These are phyloP conservation scores for Claviceps humidiphila DNA, from an alignment of 2,329 filamentous ascomycete genomes.

Conservation along the genomic window DNA sequence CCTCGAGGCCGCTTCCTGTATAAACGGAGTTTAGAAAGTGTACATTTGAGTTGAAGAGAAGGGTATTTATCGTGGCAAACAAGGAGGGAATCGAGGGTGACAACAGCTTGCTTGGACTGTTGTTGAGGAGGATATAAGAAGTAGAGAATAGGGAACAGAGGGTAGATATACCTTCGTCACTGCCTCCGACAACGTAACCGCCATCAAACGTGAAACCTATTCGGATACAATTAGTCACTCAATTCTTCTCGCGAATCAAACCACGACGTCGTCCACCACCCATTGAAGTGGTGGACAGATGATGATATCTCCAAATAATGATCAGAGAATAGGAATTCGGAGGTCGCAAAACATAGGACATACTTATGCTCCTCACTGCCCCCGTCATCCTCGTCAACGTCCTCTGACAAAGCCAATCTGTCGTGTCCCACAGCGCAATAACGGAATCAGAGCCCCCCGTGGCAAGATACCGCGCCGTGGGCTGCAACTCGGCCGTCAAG, in stretches of 20 bases:
- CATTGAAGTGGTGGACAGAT: neutral
- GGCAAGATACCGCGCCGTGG: slow-evolving; percentile 57
- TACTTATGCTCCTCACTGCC: slow-evolving; percentile 55
- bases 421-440: slow-evolving; percentile 66
- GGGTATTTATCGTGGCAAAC: too few species aligned
- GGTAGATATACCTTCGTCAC: slow-evolving; percentile 47
- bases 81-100: too few species aligned
- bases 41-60: too few species aligned
- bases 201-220: slow-evolving; percentile 67
- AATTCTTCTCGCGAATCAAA: neutral
- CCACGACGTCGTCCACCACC: too few species aligned
- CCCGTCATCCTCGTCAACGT: slow-evolving; percentile 57
- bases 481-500: slow-evolving; percentile 54
- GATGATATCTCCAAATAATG: neutral
- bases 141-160: neutral
- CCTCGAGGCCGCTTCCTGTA: slow-evolving; percentile 47
- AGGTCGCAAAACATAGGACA: slow-evolving; percentile 13
- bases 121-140: neutral
- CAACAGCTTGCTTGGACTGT: too few species aligned
- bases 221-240: neutral
- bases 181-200: slow-evolving; percentile 59
- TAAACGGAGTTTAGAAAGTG: neutral
- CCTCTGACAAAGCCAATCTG: slow-evolving; percentile 61
- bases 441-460: slow-evolving; percentile 65
- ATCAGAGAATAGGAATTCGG: neutral